Conservation (phyloP, 805 yeast species). For the Hanseniaspora thailandica region DNA sequence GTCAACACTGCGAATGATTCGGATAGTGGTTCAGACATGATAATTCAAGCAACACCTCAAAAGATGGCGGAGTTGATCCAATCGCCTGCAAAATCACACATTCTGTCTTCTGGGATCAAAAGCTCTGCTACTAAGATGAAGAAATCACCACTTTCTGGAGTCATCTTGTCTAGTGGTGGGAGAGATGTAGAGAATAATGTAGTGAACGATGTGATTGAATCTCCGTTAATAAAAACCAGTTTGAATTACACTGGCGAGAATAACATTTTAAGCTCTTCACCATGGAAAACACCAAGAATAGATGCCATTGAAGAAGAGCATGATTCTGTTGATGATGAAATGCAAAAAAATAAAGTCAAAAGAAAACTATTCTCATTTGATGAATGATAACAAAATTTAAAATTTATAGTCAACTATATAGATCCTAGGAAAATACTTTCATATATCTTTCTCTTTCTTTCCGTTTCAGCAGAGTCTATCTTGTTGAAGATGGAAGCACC, state of each 20-base stretch:
- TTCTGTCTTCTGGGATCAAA: constrained; percentile 5
- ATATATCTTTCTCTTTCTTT: constrained; percentile 34
- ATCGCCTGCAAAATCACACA: not conserved
- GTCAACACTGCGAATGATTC: not conserved
- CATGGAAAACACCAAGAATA: constrained; percentile 4
- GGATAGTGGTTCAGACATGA: constrained; percentile 4
- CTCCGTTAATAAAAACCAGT: not conserved
- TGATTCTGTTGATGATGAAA: not conserved
- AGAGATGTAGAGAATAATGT: not conserved
- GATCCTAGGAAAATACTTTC: constrained; percentile 70
- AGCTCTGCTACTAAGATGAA: not conserved
- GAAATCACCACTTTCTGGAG: constrained; percentile 1
- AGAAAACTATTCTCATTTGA: constrained; percentile 11
- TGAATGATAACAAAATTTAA: not conserved
- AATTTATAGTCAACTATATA: not conserved
- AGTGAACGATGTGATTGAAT: not conserved
- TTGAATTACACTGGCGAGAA: not conserved
- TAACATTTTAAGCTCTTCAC: not conserved
- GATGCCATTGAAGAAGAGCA: not conserved
- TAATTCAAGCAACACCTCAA: constrained; percentile 10
- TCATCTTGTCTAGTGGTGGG: not conserved
- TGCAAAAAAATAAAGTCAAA: constrained; percentile 1
- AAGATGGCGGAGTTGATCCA: not conserved
- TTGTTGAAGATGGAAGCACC: constrained; percentile 47
- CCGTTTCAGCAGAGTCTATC: constrained; percentile 38